Conservation (phyloP, 139 green algal genomes). For the Nannochloris sp. region DNA sequence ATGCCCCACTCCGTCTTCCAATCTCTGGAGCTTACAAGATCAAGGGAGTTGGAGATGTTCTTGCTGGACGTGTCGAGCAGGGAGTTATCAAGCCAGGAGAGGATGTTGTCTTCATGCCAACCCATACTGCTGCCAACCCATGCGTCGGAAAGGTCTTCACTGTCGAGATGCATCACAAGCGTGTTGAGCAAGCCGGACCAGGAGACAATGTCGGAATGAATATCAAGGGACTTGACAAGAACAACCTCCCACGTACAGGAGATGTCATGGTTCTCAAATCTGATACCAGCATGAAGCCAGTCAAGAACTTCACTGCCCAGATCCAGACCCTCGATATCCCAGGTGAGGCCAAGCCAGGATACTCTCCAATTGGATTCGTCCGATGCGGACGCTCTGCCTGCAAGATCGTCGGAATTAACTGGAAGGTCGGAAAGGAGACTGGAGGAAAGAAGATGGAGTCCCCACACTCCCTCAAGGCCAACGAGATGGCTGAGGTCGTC, state of each 20-base stretch:
- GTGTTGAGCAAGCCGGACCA: conserved; percentile 77
- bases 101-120: conserved; percentile 83
- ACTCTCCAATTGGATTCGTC: conserved; percentile 87
- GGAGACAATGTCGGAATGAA: conserved; percentile 99
- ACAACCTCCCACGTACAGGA: conserved; percentile 81
- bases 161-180: conserved; percentile 99
- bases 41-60: conserved; percentile 97
- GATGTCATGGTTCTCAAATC: conserved; percentile 91
- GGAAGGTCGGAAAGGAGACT: conserved; percentile 93
- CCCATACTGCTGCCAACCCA: conserved; percentile 76
- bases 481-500: conserved; percentile 80
- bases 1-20: conserved; percentile 80
- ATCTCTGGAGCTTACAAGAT: conserved; percentile 98
- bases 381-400: conserved; percentile 80
- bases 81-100: conserved; percentile 88
- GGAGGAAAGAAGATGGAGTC: conserved; percentile 87
- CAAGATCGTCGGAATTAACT: conserved; percentile 73
- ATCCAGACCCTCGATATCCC: conserved; percentile 91
- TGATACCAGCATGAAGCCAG: conserved; percentile 68
- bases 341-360: conserved; percentile 82
- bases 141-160: conserved; percentile 95
- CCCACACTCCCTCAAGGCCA: conserved; percentile 79
- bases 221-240: conserved; percentile 93
- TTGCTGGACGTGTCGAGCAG: conserved; percentile 95
- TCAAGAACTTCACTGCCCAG: conserved; percentile 78